Percentiles rank a stretch among this genome's conserved stretches.
phyloP scores from a whole-genome alignment of 2,329 filamentous ascomycete genomes.

The Teratosphaeria destructans region DNA sequence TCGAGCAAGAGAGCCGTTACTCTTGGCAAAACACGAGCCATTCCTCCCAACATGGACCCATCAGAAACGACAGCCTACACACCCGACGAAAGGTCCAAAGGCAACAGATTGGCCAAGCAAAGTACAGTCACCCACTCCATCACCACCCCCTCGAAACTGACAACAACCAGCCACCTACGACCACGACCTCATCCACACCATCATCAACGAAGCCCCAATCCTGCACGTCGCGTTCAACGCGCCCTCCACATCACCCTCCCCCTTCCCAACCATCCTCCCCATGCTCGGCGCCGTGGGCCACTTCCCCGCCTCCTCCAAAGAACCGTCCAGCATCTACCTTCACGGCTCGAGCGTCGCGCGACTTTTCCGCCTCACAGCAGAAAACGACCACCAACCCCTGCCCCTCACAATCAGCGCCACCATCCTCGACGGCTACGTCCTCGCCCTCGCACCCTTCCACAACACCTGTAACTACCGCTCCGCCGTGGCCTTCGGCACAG shows the following conservation, averaged over 20 bases:
- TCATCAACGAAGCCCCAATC: conserved; percentile 64
- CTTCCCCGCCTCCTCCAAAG: conserved; percentile 48
- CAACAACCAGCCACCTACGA: conserved; percentile 54
- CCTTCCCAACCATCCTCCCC: conserved; percentile 65
- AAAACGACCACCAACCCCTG: conserved; percentile 29
- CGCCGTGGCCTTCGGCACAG: conserved; percentile 66
- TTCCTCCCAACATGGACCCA: neutral
- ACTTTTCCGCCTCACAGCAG: conserved; percentile 54
- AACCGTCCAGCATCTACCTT: conserved; percentile 60
- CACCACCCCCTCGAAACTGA: neutral
- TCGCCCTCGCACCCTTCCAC: conserved; percentile 67
- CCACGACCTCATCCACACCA: conserved; percentile 59
- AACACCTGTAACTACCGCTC: conserved; percentile 80
- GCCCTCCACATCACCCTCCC: conserved; percentile 35
- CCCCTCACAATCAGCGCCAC: conserved; percentile 64
- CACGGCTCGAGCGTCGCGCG: conserved; percentile 77
- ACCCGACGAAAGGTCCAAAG: conserved; percentile 21
- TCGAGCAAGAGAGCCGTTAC: neutral
- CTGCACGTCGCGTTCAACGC: conserved; percentile 71
- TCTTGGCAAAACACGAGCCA: neutral
- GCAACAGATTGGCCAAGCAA: conserved; percentile 17
- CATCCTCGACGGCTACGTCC: conserved; percentile 67
- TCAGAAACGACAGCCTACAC: conserved; percentile 12
- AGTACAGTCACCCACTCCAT: conserved; percentile 7
- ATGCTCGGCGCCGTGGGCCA: conserved; percentile 80